Conservation (phyloP, 2,329 filamentous ascomycete genomes). For the Colletotrichum tofieldiae region DNA sequence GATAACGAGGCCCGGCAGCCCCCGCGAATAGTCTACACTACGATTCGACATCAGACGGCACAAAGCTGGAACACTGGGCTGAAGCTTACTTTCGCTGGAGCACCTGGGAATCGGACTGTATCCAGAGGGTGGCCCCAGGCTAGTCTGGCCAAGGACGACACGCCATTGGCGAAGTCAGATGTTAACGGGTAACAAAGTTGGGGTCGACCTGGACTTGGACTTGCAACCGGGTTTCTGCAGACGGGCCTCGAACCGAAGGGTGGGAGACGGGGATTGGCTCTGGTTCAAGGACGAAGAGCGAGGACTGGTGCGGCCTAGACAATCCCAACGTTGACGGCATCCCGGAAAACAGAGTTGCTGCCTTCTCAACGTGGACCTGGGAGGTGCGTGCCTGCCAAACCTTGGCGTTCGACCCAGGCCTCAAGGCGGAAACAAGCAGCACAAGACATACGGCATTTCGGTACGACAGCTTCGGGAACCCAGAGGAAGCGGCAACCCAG, state of each 20-base stretch:
- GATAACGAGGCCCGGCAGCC: slow-evolving; percentile 20
- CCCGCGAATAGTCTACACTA: slow-evolving; percentile 25
- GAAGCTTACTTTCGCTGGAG: slow-evolving; percentile 23
- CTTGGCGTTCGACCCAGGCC: neutral
- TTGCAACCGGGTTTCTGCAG: neutral
- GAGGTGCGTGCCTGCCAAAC: neutral
- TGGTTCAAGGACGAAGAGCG: too few species aligned
- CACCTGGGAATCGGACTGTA: slow-evolving; percentile 8
- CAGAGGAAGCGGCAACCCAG: neutral
- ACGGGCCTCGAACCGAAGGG: too few species aligned
- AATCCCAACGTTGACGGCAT: neutral
- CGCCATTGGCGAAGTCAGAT: neutral
- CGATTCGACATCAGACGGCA: slow-evolving; percentile 39
- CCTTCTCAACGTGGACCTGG: neutral
- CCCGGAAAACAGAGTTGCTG: neutral
- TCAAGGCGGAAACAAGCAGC: neutral
- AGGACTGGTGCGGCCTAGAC: neutral
- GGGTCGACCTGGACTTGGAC: neutral
- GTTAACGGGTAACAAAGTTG: neutral
- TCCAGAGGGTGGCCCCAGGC: neutral
- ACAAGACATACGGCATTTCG: neutral
- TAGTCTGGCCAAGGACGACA: neutral
- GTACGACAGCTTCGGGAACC: neutral
- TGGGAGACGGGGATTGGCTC: too few species aligned
- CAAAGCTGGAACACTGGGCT: slow-evolving; percentile 40